A percentile compares a stretch with the other conserved stretches of the same genome.
Conservation (phyloP, 2,329 filamentous ascomycete genomes). For the Arachnopeziza araneosa region DNA sequence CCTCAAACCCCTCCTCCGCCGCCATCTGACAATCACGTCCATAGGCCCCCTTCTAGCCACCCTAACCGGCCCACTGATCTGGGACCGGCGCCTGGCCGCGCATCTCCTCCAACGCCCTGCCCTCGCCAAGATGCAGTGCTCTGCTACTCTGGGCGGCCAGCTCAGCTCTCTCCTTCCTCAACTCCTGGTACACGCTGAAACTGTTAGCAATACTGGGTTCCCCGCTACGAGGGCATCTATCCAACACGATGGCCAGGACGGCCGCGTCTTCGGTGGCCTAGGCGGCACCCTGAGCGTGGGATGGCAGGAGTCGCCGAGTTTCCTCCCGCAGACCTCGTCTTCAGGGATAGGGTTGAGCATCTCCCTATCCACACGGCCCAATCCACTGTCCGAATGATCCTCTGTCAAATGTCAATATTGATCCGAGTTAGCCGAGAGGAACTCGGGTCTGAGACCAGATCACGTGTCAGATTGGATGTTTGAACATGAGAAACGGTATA, state of each 20-base stretch:
- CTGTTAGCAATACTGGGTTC: conserved; percentile 41
- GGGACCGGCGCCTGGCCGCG: conserved; percentile 39
- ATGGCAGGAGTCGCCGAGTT: conserved; percentile 60
- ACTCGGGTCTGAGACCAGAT: conserved; percentile 35
- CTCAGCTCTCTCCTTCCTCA: conserved; percentile 50
- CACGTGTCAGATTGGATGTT: too few relatives aligned
- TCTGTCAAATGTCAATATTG: conserved; percentile 35
- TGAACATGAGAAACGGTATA: too few relatives aligned
- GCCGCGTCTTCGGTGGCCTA: conserved; percentile 65
- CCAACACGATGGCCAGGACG: conserved; percentile 50
- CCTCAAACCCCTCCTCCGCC: conserved; percentile 40
- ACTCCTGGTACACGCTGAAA: conserved; percentile 48
- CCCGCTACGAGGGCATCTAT: conserved; percentile 33
- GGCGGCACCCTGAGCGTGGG: conserved; percentile 61
- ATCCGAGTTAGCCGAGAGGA: not conserved
- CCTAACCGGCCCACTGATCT: conserved; percentile 66
- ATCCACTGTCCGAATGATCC: conserved; percentile 62
- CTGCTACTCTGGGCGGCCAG: conserved; percentile 45
- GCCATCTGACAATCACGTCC: conserved; percentile 55
- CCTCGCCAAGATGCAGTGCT: conserved; percentile 53
- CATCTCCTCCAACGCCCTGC: conserved; percentile 43
- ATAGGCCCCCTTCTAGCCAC: conserved; percentile 63
- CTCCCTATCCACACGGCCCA: conserved; percentile 60
- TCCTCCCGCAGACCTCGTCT: conserved; percentile 60
- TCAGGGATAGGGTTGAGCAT: conserved; percentile 57